Base-by-base conservation (phyloP, 2,329 filamentous ascomycete species). In the Chaetomium globosum region DNA sequence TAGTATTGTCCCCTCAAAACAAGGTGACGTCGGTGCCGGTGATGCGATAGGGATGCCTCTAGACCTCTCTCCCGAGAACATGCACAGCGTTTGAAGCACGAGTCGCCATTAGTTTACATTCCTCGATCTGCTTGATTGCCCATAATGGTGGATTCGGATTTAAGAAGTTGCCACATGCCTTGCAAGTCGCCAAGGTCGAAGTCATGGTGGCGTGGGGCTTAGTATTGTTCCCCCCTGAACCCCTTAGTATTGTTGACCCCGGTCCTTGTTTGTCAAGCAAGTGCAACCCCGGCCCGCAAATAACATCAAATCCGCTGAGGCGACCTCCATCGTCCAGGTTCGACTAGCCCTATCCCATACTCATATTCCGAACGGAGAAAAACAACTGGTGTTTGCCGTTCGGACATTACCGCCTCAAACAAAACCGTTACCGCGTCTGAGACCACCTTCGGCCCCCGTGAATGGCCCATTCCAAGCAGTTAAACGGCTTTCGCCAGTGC, bases 181-280 rank as follows among this genome's bases (percentile, higher is more conserved):
- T 52, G 56, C 26, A 28, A 7, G 39, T 16, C 36, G 51, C 61
- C 61, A 55, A 46, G 30, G 31, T 33, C 23, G 61, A 59, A 33
- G 46, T 33, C 60, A 49, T 58, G 55, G 43, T 69, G 71, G 71
- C 70, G 71, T 68, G 33, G 67, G 53, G 63, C 66, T 75, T 75
- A 70, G 67, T 73, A 74, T 76, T 76, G 71, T 71, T 71, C 26
- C 43, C 61, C 61, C 61, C 66, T 66, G 63, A 68, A 28, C 61
- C 56, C 65, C 67, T 71, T 72, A 67, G 61, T 70, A 73, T 73
- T 73, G 68, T 70, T 66, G 55, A 56, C 58, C 62, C 54, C 56
- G 51, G 33, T 28, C 60, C 49, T 59, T 66, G 61, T 61, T 62
- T 62, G 58, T 57, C 58, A 43, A 9, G 30, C 58, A 43, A 9